A percentile compares a stretch with the other conserved stretches of the same genome.
These are phyloP conservation scores for Syzygium malaccense DNA, from an alignment of 441 rosid species.

Conservation along the genomic window DNA sequence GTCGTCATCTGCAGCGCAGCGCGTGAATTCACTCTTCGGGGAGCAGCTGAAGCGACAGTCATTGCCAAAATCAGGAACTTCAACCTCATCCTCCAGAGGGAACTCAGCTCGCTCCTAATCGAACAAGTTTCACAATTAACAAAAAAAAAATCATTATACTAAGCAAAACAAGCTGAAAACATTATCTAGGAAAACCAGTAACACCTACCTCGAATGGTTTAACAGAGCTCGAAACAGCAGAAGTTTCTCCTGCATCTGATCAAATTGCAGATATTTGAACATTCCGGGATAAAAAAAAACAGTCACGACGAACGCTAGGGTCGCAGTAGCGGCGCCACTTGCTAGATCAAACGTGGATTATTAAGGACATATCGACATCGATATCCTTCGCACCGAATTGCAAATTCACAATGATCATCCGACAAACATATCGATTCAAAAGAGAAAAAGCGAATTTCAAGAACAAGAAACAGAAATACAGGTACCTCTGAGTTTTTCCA, in stretches of 20 bases:
- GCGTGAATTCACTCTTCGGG: constrained; percentile 8
- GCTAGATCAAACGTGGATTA: neutral
- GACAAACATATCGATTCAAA: neutral
- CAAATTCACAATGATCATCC: neutral
- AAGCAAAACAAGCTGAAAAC: neutral
- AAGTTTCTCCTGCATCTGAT: constrained; percentile 17
- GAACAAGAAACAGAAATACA: neutral
- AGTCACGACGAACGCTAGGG: neutral
- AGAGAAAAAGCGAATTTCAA: neutral
- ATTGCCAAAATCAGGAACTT: constrained; percentile 52
- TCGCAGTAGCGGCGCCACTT: neutral
- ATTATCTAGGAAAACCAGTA: neutral
- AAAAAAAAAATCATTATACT: neutral
- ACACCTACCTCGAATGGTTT: constrained; percentile 29
- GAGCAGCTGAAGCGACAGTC: constrained; percentile 24
- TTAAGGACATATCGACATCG: neutral
- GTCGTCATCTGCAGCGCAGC: constrained; percentile 14
- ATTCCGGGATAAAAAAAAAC: neutral
- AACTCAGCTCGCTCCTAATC: constrained; percentile 23
- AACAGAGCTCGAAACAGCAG: constrained; percentile 2
- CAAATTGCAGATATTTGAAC: neutral
- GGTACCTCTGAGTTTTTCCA: constrained; percentile 58
- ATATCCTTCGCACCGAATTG: neutral
- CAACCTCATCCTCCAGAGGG: constrained; percentile 46
- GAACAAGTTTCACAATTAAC: constrained; percentile 8